phyloP scores from a whole-genome alignment of 129 eudicot genomes.

The Erigeron canadensis region DNA sequence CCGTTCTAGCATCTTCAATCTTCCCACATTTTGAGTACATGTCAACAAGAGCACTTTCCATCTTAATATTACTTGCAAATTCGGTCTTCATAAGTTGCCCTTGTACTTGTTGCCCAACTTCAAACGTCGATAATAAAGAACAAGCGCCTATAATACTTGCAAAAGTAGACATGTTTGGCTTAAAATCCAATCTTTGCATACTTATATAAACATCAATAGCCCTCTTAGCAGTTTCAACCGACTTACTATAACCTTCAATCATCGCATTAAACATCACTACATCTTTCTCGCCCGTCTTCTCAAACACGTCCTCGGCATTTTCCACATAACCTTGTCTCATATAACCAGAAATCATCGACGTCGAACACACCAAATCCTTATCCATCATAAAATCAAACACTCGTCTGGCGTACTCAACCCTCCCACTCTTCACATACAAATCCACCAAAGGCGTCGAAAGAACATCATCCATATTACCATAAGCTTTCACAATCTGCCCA shows the following conservation, averaged over 20 bases:
- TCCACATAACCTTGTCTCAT: conserved; percentile 58
- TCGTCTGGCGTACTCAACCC: conserved; percentile 64
- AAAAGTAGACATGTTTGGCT: conserved; percentile 78
- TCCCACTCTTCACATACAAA: conserved; percentile 70
- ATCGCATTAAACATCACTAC: conserved; percentile 92
- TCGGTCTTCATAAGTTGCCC: conserved; percentile 61
- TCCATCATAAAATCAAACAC: conserved; percentile 83
- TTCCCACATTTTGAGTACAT: conserved; percentile 91
- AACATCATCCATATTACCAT: conserved; percentile 65
- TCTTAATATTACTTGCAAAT: conserved; percentile 53
- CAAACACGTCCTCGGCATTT: conserved; percentile 73
- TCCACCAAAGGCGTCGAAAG: conserved; percentile 71
- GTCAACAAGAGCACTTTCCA: conserved; percentile 84
- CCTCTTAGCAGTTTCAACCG: conserved; percentile 61
- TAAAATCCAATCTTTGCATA: conserved; percentile 66
- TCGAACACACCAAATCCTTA: conserved; percentile 69
- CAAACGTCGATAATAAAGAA: conserved; percentile 51
- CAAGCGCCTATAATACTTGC: conserved; percentile 91
- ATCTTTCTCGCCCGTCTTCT: conserved; percentile 59
- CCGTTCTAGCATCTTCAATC: conserved; percentile 60
- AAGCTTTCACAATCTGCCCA: conserved; percentile 72
- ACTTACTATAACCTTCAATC: conserved; percentile 95
- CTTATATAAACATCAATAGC: conserved; percentile 62
- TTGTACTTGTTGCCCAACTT: conserved; percentile 83
- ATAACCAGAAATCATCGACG: conserved; percentile 80